phyloP scores from a whole-genome alignment of 106 monocot species.

The Narthecium ossifragum region DNA sequence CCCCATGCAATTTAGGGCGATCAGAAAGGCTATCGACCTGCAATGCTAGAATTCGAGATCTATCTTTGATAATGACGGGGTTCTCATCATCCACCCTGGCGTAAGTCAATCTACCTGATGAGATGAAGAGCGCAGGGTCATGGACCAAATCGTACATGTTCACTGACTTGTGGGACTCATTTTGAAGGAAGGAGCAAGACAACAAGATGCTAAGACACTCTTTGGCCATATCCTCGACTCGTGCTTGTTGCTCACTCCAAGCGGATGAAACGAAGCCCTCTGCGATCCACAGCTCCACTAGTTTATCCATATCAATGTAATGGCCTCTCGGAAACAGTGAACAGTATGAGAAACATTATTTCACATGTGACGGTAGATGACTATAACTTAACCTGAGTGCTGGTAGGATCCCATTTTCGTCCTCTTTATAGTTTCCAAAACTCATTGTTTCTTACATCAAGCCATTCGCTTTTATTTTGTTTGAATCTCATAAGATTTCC shows the following conservation, averaged over 20 bases:
- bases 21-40: neutral
- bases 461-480: no score
- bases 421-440: neutral
- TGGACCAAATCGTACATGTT: constrained; percentile 12
- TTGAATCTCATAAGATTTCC: no score
- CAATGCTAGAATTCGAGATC: neutral
- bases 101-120: neutral
- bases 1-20: neutral
- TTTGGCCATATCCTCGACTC: neutral
- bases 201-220: constrained; percentile 1
- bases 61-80: neutral
- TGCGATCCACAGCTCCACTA: constrained; percentile 5
- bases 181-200: neutral
- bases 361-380: neutral
- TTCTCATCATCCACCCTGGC: neutral
- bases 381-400: constrained; percentile 9
- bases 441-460: no score
- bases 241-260: neutral
- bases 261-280: neutral
- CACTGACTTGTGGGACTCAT: neutral
- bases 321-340: constrained; percentile 2
- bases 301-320: neutral
- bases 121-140: neutral
- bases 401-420: neutral
- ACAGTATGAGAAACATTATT: constrained; percentile 4